Conservation (phyloP, 352 stramenopile species). For the Phytophthora pistaciae region DNA sequence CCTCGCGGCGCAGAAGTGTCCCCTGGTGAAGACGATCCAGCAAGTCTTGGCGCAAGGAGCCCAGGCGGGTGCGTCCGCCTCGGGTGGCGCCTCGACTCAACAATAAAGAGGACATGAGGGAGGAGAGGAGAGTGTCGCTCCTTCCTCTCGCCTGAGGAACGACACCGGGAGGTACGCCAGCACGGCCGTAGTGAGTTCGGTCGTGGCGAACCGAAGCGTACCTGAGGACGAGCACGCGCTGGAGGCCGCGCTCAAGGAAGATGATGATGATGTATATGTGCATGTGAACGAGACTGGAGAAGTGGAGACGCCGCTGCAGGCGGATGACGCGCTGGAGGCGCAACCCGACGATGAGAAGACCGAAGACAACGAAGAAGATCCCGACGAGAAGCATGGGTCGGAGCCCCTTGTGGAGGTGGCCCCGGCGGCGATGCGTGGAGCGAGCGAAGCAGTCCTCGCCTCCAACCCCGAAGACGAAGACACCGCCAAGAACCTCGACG, state of each 20-base stretch:
- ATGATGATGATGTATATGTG: background rate
- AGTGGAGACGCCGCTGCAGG: too few species aligned
- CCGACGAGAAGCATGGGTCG: too few species aligned
- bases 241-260: background rate
- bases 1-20: background rate
- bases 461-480: too few species aligned
- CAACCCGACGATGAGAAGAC: too few species aligned
- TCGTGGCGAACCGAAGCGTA: too few species aligned
- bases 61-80: background rate
- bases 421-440: too few species aligned
- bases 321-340: too few species aligned
- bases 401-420: too few species aligned
- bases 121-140: constrained; percentile 1
- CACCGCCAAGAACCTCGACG: too few species aligned
- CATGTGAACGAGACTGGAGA: too few species aligned
- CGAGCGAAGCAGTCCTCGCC: too few species aligned
- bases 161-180: background rate
- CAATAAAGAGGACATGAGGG: background rate
- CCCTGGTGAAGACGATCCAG: background rate
- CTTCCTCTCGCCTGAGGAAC: background rate
- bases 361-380: too few species aligned
- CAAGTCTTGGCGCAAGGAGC: background rate
- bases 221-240: background rate
- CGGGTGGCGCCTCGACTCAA: background rate
- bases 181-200: background rate